phyloP scores from a whole-genome alignment of 2,329 filamentous ascomycete genomes.

The Alternaria dauci region DNA sequence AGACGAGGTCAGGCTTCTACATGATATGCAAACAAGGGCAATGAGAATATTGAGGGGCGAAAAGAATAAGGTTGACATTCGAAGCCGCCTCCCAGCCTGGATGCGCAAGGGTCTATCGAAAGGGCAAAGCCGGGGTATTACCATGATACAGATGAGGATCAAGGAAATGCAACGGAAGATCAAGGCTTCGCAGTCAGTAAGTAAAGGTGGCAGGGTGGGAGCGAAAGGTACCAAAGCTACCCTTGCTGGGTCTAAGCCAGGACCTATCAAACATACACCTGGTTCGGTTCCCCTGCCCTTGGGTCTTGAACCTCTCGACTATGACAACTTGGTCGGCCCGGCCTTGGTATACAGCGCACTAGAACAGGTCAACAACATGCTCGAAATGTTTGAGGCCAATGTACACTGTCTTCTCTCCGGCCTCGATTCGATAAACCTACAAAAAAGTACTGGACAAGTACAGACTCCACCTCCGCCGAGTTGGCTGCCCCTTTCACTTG shows the following conservation, averaged over 20 bases:
- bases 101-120: background rate
- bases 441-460: background rate
- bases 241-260: background rate
- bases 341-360: background rate
- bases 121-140: background rate
- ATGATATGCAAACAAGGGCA: background rate
- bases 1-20: background rate
- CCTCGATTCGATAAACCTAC: background rate
- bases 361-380: background rate
- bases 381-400: background rate
- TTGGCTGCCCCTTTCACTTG: background rate
- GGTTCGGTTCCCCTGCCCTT: background rate
- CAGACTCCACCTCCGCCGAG: background rate
- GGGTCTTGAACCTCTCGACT: background rate
- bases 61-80: background rate
- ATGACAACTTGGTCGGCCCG: background rate
- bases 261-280: background rate
- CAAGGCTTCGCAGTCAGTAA: background rate
- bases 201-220: background rate
- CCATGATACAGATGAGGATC: background rate
- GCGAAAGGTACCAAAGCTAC: background rate
- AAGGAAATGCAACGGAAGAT: background rate
- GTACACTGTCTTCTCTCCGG: background rate
- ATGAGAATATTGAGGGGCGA: background rate
- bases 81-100: background rate